phyloP scores from a whole-genome alignment of 768 basidiomycete species.

The Boletus edulis region DNA sequence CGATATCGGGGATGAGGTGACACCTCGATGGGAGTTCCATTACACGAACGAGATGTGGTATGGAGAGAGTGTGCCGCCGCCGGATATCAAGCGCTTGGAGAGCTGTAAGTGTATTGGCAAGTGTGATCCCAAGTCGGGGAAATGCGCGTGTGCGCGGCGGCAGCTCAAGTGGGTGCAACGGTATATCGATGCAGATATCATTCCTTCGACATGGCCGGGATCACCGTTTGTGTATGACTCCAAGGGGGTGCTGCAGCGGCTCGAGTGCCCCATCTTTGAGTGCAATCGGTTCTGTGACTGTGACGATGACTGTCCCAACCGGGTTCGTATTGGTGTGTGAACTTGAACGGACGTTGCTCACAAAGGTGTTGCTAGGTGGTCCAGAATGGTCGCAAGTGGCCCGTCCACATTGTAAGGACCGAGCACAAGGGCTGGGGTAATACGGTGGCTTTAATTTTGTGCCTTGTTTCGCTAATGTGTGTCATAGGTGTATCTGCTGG shows the following conservation, averaged over 20 bases:
- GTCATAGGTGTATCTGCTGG: slow-evolving; percentile 68
- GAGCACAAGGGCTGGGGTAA: slow-evolving; percentile 82
- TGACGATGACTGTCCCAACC: slow-evolving; percentile 75
- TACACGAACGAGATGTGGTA: slow-evolving; percentile 85
- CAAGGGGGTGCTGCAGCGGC: slow-evolving; percentile 49
- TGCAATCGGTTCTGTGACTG: slow-evolving; percentile 84
- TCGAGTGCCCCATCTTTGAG: slow-evolving; percentile 72
- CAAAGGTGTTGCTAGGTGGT: slow-evolving; percentile 55
- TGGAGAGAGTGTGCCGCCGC: slow-evolving; percentile 62
- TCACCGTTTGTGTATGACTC: slow-evolving; percentile 70
- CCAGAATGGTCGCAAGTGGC: slow-evolving; percentile 69
- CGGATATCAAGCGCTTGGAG: slow-evolving; percentile 52
- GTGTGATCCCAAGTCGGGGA: slow-evolving; percentile 73
- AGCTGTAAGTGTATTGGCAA: slow-evolving; percentile 75
- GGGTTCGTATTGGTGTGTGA: slow-evolving; percentile 43
- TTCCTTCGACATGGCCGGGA: slow-evolving; percentile 35
- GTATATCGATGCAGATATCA: slow-evolving; percentile 18
- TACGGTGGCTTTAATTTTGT: slow-evolving; percentile 13
- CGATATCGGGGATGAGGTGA: slow-evolving; percentile 60
- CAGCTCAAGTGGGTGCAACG: slow-evolving; percentile 41
- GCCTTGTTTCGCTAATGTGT: not conserved
- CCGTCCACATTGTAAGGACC: slow-evolving; percentile 69
- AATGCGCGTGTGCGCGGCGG: slow-evolving; percentile 64
- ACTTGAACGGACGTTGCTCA: not conserved
- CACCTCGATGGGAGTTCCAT: slow-evolving; percentile 83